Evolutionary conservation across 2,329 filamentous ascomycete species (phyloP), one percentile per base, ranked within the genome.

Genomic region (Fusarium vanettenii): DNA sequence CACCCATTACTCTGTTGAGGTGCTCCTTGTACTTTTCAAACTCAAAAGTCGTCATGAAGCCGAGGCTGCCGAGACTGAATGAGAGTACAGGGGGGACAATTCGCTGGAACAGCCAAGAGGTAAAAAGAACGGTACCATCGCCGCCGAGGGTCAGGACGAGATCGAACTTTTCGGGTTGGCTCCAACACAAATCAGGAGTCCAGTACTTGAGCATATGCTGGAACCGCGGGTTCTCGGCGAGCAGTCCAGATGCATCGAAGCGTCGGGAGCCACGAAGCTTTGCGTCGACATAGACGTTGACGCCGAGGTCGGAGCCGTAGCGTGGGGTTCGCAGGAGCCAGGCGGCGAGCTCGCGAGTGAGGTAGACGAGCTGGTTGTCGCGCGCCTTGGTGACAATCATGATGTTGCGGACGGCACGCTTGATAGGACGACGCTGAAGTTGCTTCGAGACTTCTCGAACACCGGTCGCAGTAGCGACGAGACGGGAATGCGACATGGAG

Each of bases 351-450:
- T 99, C 95, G 69, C 94, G 90, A 2, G 97, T 99, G 76, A 98
- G 87, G 76, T 93, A 90, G 37, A 99, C 96, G 18, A 99, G 89
- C 77, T 94, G 92, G 81, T 99, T 98, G 85, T 99, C 97, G 73
- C 97, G 92, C 25, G 97, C 97, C 85, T 98, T 99, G 71, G 97
- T 99, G 74, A 99, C 94, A 79, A 99, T 98, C 97, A 99, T 98
- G 80, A 99, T 91, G 82, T 95, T 98, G 80, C 91, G 92, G 56
- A 99, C 95, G 13, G 95, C 95, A 76, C 95, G 92, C 84, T 94
- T 97, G 83, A 98, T 95, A 25, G 97, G 96, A 45, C 95, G 91
- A 66, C 96, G 92, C 85, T 98, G 96, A 68, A 99, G 88, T 85
- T 98, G 97, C 84, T 97, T 96, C 18, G 95, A 97, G 14, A 99